Percentiles rank a stretch among this genome's conserved stretches.
phyloP scores from a whole-genome alignment of 495 filamentous ascomycete genomes.

The Staphylotrichum tortipilum region DNA sequence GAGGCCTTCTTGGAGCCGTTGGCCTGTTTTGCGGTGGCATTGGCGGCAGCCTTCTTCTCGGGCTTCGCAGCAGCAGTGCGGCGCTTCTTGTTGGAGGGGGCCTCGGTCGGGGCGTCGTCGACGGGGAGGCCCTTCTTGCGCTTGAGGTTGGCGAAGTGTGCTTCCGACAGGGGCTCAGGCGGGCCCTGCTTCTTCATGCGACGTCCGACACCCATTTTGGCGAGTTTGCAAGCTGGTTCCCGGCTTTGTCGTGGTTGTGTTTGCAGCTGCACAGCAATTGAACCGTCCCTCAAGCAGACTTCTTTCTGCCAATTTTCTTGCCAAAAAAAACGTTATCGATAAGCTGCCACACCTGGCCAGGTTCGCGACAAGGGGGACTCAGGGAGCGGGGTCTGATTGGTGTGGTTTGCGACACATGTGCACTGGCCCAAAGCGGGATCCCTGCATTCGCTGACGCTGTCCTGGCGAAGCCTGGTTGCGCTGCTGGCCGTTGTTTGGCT shows the following conservation, averaged over 20 bases:
- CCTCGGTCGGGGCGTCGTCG: constrained; percentile 35
- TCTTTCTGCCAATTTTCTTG: constrained; percentile 20
- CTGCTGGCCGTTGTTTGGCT: too few relatives aligned
- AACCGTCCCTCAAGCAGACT: too few relatives aligned
- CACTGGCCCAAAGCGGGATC: constrained; percentile 10
- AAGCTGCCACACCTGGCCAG: too few relatives aligned
- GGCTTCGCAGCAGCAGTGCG: constrained; percentile 46
- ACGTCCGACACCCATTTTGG: constrained; percentile 75
- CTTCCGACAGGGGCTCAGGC: constrained; percentile 73
- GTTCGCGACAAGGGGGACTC: too few relatives aligned
- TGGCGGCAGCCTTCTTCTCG: constrained; percentile 35
- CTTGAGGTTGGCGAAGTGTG: constrained; percentile 63
- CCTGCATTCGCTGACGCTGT: constrained; percentile 12
- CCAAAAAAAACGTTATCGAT: constrained; percentile 24
- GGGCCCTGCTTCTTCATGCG: constrained; percentile 94
- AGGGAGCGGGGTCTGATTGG: constrained; percentile 10
- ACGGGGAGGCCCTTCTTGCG: constrained; percentile 57
- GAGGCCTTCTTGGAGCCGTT: constrained; percentile 26
- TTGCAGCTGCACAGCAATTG: background rate
- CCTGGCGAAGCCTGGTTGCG: constrained; percentile 4
- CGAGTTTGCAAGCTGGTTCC: constrained; percentile 4
- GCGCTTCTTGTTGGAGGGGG: constrained; percentile 56
- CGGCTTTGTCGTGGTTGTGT: background rate
- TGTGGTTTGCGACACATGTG: background rate
- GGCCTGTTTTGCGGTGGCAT: constrained; percentile 27